Base-by-base conservation (phyloP, 768 basidiomycete genomes). In the Leccinum boreale region DNA sequence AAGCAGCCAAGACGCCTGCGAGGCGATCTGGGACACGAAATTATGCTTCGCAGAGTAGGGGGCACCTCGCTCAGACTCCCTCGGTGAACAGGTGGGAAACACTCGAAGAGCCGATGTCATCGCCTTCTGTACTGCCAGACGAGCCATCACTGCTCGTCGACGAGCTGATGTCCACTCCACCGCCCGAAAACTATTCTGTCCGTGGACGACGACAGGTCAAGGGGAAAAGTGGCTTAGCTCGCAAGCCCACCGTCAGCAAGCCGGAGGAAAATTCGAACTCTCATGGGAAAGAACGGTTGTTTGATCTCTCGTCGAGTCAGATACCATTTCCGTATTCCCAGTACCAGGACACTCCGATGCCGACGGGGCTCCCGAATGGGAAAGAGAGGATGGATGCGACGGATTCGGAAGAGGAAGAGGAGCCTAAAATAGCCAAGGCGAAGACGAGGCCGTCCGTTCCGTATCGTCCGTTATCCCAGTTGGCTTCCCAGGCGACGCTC, bases 301-400 rank as follows among this genome's bases (percentile, higher is more conserved):
- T 87, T 65, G 67, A 84, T 26, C 77, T 74, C 17, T 74, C 80
- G 26, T 77, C 78, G 60, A 85, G 80, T 61, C 85, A 84, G 64
- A 67, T 75, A 36, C 75, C 79, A 0, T 80, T 82, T 58, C 84
- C 82, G 8, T 81, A 82, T 58, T 85, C 84, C 19, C 81, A 82
- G 63, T 75, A 74, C 62, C 69, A 52, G 28, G 29, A 53, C 44
- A 57, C 44, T 46, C 56, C 62, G 23, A 52, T 57, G 28, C 47
- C 52, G 12, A 19, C 57, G 12, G 56, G 28, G n/a, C 10, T 39
- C 11, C 21, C 47, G 17, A 47, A 58, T 10, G 78, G 78, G 26
- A 73, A 78, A 36, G 77, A 80, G 11, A 68, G 74, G 31, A 75
- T 73, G 21, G 73, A 46, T 61, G 11, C 35, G 5, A 55, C 62